Evolutionary conservation across 805 yeast genomes (phyloP), one percentile per base, ranked within the genome.

Genomic region (Teunomyces panamensis): DNA sequence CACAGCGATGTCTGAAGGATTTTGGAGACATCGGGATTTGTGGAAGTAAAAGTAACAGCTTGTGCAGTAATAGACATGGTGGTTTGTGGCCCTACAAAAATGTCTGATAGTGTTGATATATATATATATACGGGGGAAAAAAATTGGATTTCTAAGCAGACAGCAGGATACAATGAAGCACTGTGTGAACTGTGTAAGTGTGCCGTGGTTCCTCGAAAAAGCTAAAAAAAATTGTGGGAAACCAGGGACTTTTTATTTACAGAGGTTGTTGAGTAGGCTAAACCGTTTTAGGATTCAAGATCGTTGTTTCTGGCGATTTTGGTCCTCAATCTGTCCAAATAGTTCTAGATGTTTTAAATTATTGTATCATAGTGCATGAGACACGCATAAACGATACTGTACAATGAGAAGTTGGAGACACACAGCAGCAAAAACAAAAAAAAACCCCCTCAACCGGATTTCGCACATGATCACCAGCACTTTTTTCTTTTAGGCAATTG

Each of bases 41-140:
- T 48, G n/a, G 54, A 45, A 9, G 51, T 55, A 50, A 52, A 66
- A 3, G 69, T 59, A 3, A 62, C 61, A 13, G 69, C 71, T 29
- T 53, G 49, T 7, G 61, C 69, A 35, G 52, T 39, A 26, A 58
- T 50, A 41, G 54, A 50, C 35, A 30, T 49, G 33, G 24, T 20
- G 24, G 24, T 20, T 20, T 20, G 6, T 20, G 24, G 24, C 24
- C 24, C 24, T 20, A 20, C 24, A 20, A 20, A 20, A 20, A 5
- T 5, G 24, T 20, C 2, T 20, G 17, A 20, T 5, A 5, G 6
- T 20, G 24, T 5, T 5, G 24, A 20, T 20, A 5, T 20, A 20
- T 20, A 17, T 17, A 17, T 17, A 20, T 20, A 20, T 20, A 20
- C 24, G 24, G 24, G 24, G 24, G 9, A 3, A 6, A 13, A 13